phyloP scores from a whole-genome alignment of 2,329 filamentous ascomycete genomes.

The Xylariomycetidae sp. region DNA sequence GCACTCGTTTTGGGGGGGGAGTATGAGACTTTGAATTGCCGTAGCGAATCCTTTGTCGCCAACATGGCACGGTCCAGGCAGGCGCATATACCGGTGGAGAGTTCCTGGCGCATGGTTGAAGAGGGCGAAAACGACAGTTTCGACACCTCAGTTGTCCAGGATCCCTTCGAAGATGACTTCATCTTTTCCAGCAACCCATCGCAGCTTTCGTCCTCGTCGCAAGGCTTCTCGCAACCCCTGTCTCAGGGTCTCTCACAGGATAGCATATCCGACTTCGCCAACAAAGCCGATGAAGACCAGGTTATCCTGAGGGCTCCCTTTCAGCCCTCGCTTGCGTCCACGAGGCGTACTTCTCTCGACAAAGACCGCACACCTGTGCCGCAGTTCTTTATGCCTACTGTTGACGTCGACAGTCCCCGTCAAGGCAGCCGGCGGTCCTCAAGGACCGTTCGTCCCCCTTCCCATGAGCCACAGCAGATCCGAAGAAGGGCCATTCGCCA shows the following conservation, averaged over 20 bases:
- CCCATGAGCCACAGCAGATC: constrained; percentile 19
- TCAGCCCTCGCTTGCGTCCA: constrained; percentile 40
- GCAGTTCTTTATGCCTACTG: constrained; percentile 47
- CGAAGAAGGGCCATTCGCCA: constrained; percentile 23
- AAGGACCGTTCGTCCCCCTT: constrained; percentile 26
- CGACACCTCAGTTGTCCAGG: constrained; percentile 47
- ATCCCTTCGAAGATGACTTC: constrained; percentile 35
- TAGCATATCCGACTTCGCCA: constrained; percentile 48
- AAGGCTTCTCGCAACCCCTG: constrained; percentile 31
- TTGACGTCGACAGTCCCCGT: constrained; percentile 35
- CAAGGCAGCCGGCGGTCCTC: constrained; percentile 30
- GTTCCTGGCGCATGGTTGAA: constrained; percentile 57
- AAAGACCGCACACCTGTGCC: constrained; percentile 39
- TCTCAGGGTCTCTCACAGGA: too few relatives aligned
- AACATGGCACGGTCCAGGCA: constrained; percentile 18
- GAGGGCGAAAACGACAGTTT: constrained; percentile 55
- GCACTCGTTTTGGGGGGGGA: too few relatives aligned
- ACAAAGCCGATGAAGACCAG: constrained; percentile 48
- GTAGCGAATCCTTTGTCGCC: too few relatives aligned
- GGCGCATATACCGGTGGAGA: constrained; percentile 37
- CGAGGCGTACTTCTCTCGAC: constrained; percentile 20
- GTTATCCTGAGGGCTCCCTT: constrained; percentile 51
- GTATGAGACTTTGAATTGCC: too few relatives aligned
- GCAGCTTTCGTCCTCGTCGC: constrained; percentile 39
- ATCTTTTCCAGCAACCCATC: constrained; percentile 42